Evolutionary conservation across 441 rosid genomes (phyloP).

Genomic region (Bruguiera hainesii): DNA sequence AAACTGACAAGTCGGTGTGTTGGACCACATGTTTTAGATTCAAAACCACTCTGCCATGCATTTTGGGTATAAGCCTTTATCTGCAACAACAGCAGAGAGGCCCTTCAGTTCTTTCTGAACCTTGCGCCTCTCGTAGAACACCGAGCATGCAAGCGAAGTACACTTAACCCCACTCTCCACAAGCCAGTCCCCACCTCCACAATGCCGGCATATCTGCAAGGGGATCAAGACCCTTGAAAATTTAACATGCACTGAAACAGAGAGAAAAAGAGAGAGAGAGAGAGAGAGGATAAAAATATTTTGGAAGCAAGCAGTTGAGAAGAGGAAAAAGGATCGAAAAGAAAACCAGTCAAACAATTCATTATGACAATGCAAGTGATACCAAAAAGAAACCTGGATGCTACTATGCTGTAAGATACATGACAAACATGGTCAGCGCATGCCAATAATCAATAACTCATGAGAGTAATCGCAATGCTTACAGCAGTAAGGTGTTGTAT

Average conservation of each 20-base stretch:
- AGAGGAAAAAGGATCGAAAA: no score
- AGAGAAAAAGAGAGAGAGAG: no score
- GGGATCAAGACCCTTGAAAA: constrained; percentile 1
- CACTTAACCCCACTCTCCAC: constrained; percentile 86
- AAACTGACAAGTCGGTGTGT: no score
- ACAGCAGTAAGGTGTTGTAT: constrained; percentile 88
- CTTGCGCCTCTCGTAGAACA: constrained; percentile 83
- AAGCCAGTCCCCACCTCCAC: constrained; percentile 99
- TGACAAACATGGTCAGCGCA: background rate
- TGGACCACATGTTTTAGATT: background rate
- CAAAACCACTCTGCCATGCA: constrained; percentile 92
- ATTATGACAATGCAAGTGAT: background rate
- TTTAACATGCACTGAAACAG: no score
- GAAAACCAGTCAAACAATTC: background rate
- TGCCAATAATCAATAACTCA: constrained; percentile 3
- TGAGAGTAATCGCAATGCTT: constrained; percentile 27
- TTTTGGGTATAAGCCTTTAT: constrained; percentile 69
- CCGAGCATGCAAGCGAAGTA: constrained; percentile 82
- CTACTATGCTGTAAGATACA: background rate
- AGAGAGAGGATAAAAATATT: no score
- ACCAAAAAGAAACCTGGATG: background rate
- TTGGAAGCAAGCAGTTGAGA: background rate
- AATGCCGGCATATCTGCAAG: constrained; percentile 80
- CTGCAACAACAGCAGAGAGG: constrained; percentile 56
- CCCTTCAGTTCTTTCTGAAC: constrained; percentile 84